Evolutionary conservation across 2,329 filamentous ascomycete genomes (phyloP).

Genomic region (Didymella lethalis): DNA sequence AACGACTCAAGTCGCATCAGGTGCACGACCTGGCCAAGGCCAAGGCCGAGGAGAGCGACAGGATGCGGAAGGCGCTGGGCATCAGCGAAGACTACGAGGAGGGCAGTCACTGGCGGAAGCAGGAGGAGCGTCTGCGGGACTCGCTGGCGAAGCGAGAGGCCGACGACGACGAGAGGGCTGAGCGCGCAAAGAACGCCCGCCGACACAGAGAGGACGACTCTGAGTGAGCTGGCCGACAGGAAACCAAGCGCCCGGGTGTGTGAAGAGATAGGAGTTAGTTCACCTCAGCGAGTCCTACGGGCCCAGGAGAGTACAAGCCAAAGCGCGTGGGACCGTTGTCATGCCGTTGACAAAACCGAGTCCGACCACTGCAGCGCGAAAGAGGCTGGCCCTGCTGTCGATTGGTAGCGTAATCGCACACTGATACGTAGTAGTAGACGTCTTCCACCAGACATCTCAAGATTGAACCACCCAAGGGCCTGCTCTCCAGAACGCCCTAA

Average conservation of each 20-base stretch:
- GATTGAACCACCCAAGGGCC: neutral
- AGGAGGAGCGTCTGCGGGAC: constrained; percentile 72
- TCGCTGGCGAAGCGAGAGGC: constrained; percentile 51
- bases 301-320: neutral
- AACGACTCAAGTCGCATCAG: constrained; percentile 84
- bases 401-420: neutral
- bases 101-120: constrained; percentile 82
- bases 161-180: constrained; percentile 43
- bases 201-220: constrained; percentile 40
- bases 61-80: constrained; percentile 82
- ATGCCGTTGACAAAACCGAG: neutral
- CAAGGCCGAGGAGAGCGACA: constrained; percentile 94
- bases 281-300: neutral
- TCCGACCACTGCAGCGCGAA: neutral
- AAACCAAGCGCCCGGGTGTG: neutral
- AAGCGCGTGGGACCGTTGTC: neutral
- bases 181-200: constrained; percentile 36
- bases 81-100: constrained; percentile 88
- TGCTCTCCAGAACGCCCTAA: neutral
- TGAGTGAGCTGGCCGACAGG: constrained; percentile 27
- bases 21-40: constrained; percentile 96
- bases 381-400: constrained; percentile 8
- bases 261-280: neutral
- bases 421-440: constrained; percentile 3
- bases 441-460: neutral